phyloP scores from a whole-genome alignment of 2,329 filamentous ascomycete species.

The Fusarium odoratissimum region DNA sequence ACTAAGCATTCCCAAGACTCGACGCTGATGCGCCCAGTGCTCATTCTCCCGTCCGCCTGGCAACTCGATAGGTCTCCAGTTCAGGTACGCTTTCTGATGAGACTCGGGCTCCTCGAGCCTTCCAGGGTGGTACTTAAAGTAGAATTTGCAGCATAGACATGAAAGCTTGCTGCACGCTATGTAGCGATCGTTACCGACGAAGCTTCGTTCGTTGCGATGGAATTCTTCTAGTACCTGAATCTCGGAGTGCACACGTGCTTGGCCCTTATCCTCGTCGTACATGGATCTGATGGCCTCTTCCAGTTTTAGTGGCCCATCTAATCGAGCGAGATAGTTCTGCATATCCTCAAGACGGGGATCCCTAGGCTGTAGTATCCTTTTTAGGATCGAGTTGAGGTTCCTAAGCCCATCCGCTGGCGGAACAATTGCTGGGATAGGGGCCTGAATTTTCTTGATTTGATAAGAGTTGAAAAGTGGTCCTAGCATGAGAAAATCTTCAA shows the following conservation, averaged over 20 bases:
- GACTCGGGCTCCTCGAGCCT: conserved; percentile 47
- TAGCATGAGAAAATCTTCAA: conserved; percentile 49
- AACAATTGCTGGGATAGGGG: conserved; percentile 2
- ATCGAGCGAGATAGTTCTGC: not conserved
- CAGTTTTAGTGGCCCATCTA: conserved; percentile 9
- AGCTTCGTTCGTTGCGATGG: conserved; percentile 46
- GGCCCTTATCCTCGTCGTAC: conserved; percentile 29
- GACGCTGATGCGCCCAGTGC: conserved; percentile 23
- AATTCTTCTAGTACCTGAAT: conserved; percentile 59
- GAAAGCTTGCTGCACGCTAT: conserved; percentile 64
- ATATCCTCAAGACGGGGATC: conserved; percentile 11
- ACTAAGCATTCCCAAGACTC: conserved; percentile 10
- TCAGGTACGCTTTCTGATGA: conserved; percentile 55
- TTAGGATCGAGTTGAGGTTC: conserved; percentile 48
- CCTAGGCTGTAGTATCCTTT: conserved; percentile 44
- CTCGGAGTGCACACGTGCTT: conserved; percentile 41
- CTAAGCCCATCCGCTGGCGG: conserved; percentile 46
- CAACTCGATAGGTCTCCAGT: conserved; percentile 51
- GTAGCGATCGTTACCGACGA: conserved; percentile 55
- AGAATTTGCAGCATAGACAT: conserved; percentile 61
- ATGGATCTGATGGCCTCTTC: conserved; percentile 11
- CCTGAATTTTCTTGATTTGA: conserved; percentile 41
- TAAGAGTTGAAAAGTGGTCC: conserved; percentile 48
- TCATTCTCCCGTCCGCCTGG: conserved; percentile 9
- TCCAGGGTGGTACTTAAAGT: conserved; percentile 55